phyloP scores from a whole-genome alignment of 805 yeast genomes.

The Pichia exigua region DNA sequence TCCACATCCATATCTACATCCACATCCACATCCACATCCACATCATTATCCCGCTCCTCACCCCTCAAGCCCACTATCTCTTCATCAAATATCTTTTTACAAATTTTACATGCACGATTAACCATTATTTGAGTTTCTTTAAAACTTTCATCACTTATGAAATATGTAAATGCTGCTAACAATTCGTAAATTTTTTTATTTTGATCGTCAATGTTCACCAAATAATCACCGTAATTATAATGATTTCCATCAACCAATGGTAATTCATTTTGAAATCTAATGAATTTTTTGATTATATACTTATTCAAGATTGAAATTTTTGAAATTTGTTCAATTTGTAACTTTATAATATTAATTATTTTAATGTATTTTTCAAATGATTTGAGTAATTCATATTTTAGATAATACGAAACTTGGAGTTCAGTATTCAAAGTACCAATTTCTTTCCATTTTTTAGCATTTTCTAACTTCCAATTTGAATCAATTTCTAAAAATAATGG shows the following conservation, averaged over 20 bases:
- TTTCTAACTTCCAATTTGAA: constrained; percentile 14
- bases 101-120: background rate
- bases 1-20: background rate
- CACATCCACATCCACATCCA: background rate
- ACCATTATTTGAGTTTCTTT: background rate
- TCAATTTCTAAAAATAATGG: constrained; percentile 16
- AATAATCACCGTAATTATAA: constrained; percentile 10
- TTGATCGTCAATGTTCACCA: constrained; percentile 9
- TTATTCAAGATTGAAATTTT: constrained; percentile 8
- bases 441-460: constrained; percentile 19
- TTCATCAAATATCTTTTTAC: background rate
- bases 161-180: background rate
- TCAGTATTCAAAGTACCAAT: constrained; percentile 12
- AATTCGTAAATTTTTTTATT: constrained; percentile 11
- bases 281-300: constrained; percentile 10
- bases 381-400: constrained; percentile 13
- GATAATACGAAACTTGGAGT: constrained; percentile 15
- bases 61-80: too few relatives aligned
- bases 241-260: constrained; percentile 2
- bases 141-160: background rate
- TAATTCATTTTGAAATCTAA: constrained; percentile 9
- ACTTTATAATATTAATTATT: constrained; percentile 7
- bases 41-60: background rate
- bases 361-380: constrained; percentile 2
- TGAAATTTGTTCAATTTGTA: constrained; percentile 12